These are phyloP conservation scores for Tylopilus rubrobrunneus DNA, from an alignment of 768 basidiomycete genomes.

Conservation along the genomic window DNA sequence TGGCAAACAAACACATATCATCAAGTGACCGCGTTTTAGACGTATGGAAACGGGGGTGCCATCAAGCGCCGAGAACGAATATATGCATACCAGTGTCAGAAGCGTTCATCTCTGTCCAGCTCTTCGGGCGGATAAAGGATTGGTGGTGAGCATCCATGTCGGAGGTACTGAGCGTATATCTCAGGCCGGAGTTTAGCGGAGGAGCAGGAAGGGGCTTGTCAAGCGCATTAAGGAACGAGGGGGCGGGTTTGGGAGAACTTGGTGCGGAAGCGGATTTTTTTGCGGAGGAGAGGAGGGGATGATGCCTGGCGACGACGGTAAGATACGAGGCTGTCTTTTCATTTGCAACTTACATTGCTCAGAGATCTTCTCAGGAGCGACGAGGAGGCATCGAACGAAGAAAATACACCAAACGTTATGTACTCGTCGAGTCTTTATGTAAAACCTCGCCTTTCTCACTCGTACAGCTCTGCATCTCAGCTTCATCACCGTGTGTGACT, in stretches of 20 bases:
- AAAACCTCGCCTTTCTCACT: slow-evolving; percentile 21
- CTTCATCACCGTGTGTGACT: not conserved
- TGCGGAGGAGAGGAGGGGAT: slow-evolving; percentile 23
- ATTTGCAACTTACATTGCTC: slow-evolving; percentile 22
- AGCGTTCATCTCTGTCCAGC: slow-evolving; percentile 23
- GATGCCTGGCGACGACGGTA: slow-evolving; percentile 12
- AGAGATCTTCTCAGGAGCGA: not conserved
- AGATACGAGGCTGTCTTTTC: not conserved
- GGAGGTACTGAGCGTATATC: slow-evolving; percentile 19
- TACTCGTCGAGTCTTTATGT: slow-evolving; percentile 26
- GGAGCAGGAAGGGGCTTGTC: slow-evolving; percentile 42
- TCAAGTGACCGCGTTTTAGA: slow-evolving; percentile 3
- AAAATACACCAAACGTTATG: slow-evolving; percentile 15
- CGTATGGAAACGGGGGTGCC: slow-evolving; percentile 15
- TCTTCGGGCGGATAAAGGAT: slow-evolving; percentile 12
- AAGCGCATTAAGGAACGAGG: slow-evolving; percentile 11
- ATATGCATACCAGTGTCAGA: slow-evolving; percentile 21
- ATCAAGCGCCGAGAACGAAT: slow-evolving; percentile 4
- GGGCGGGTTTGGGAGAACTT: slow-evolving; percentile 16
- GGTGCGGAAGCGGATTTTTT: slow-evolving; percentile 26
- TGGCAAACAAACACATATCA: slow-evolving; percentile 21
- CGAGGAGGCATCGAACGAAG: slow-evolving; percentile 1
- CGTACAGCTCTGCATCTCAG: slow-evolving; percentile 1
- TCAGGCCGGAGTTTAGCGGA: slow-evolving; percentile 28
- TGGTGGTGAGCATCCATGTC: slow-evolving; percentile 28